Conservation (phyloP, 2,329 filamentous ascomycete species). For the Colletotrichum zoysiae region DNA sequence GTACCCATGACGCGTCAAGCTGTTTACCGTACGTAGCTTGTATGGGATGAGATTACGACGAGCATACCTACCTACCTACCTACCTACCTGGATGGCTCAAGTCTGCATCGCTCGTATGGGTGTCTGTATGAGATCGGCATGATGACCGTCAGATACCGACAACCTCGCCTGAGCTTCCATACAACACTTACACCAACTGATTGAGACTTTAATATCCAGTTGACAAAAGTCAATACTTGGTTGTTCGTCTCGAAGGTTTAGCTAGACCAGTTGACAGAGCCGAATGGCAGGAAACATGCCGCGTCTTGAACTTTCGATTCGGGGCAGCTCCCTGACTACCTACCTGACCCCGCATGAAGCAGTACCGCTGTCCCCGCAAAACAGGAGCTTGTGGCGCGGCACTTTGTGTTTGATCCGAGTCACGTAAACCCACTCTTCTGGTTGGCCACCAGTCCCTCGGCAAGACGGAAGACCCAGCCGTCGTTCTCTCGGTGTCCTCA, state of each 20-base stretch:
- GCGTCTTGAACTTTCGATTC: background rate
- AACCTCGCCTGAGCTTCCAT: slow-evolving; percentile 9
- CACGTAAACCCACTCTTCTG: background rate
- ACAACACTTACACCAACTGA: background rate
- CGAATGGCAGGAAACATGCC: background rate
- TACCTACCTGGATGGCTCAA: background rate
- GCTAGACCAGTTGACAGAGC: slow-evolving; percentile 1
- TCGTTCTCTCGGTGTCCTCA: slow-evolving; percentile 10
- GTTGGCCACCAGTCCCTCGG: background rate
- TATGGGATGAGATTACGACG: background rate
- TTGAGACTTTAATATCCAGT: background rate
- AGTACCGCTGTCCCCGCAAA: slow-evolving; percentile 22
- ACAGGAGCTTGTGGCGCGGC: slow-evolving; percentile 30
- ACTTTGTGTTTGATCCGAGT: slow-evolving; percentile 28
- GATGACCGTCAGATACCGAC: background rate
- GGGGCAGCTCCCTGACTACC: background rate
- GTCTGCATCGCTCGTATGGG: background rate
- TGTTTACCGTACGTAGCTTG: background rate
- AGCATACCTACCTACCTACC: background rate
- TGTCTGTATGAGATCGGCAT: no score
- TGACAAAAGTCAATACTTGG: background rate
- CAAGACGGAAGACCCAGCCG: slow-evolving; percentile 19
- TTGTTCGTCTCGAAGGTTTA: background rate
- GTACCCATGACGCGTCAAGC: background rate
- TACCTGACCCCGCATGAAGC: slow-evolving; percentile 28